Evolutionary conservation across 2,329 filamentous ascomycete species (phyloP).

Genomic region (Ramichloridium luteum): DNA sequence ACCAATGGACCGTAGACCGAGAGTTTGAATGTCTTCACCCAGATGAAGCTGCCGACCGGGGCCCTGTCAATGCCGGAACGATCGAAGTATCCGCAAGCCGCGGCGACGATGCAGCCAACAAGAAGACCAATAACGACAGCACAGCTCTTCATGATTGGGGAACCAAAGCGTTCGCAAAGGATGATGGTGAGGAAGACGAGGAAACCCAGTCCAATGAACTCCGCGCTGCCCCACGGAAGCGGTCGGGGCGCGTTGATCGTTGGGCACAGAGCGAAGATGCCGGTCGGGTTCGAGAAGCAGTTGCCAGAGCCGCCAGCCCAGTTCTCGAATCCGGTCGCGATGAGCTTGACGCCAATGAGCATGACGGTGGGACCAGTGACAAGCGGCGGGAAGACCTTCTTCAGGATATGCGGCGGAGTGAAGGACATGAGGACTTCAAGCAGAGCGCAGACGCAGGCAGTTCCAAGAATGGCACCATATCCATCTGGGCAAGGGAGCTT

Average conservation of each 20-base stretch:
- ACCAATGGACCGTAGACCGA: conserved; percentile 61
- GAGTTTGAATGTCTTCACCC: conserved; percentile 66
- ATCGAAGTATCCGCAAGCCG: conserved; percentile 67
- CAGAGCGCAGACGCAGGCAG: conserved; percentile 36
- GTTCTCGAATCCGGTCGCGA: conserved; percentile 58
- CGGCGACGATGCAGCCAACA: conserved; percentile 66
- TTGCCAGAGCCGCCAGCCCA: conserved; percentile 66
- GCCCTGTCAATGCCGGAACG: conserved; percentile 57
- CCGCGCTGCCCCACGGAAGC: conserved; percentile 63
- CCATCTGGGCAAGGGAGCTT: conserved; percentile 61
- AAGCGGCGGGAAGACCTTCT: conserved; percentile 66
- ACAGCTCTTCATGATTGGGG: conserved; percentile 73
- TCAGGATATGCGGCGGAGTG: conserved; percentile 49
- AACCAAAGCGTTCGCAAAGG: conserved; percentile 66
- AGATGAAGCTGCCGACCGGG: conserved; percentile 62
- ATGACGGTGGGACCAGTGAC: conserved; percentile 57
- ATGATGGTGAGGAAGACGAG: conserved; percentile 70
- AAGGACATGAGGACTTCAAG: conserved; percentile 66
- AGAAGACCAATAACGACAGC: conserved; percentile 64
- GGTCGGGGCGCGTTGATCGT: conserved; percentile 56
- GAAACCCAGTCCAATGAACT: conserved; percentile 70
- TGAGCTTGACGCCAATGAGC: conserved; percentile 61
- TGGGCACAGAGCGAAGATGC: conserved; percentile 54
- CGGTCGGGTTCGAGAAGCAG: conserved; percentile 35
- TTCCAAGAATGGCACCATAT: conserved; percentile 65